Evolutionary conservation across 257 asterid genomes (phyloP), one percentile per base, ranked within the genome.

Genomic region (Salvia rosmarinus): DNA sequence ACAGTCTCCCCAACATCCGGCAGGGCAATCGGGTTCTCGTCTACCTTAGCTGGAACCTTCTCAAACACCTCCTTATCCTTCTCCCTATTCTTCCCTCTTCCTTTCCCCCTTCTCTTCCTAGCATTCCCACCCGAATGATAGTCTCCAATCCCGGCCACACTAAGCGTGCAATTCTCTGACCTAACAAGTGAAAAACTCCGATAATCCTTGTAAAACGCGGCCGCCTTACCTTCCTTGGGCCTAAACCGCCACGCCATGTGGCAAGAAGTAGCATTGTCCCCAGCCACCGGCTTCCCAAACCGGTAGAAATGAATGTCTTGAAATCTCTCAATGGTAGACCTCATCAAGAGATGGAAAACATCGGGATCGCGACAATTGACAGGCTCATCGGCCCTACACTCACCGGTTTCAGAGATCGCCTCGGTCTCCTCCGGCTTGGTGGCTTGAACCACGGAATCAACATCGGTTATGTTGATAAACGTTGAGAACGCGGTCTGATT

Each of bases 181-280:
- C 84, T 80, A 68, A 59, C 75, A 11, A 93, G 61, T 6, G 81
- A 71, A 71, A 94, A 94, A 71, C 85, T 89, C 79, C 97, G 70
- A 49, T 94, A 91, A 71, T 94, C 98, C 78, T 94, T 90, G 61
- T 94, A 87, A 69, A 94, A 84, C 0, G 96, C 82, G 28, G 97
- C 96, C 3, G 90, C 84, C 75, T 93, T 90, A 34, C 96, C 97
- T 62, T 94, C 98, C 73, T 87, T 91, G 4, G 98, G 97, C 87
- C 96, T 91, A 76, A 94, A 94, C 74, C 98, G 61, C 97, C 97
- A 94, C 9, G 96, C 98, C 98, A 94, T 94, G 85, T 94, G 98
- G 73, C 98, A 94, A 28, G 96, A 84, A 39, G 54, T 79, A 3
- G 71, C 87, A 42, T 80, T 77, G 25, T 77, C 72, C 32, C 99